Conservation (phyloP, 169 alveolate species). For the Plasmodium relictum region DNA sequence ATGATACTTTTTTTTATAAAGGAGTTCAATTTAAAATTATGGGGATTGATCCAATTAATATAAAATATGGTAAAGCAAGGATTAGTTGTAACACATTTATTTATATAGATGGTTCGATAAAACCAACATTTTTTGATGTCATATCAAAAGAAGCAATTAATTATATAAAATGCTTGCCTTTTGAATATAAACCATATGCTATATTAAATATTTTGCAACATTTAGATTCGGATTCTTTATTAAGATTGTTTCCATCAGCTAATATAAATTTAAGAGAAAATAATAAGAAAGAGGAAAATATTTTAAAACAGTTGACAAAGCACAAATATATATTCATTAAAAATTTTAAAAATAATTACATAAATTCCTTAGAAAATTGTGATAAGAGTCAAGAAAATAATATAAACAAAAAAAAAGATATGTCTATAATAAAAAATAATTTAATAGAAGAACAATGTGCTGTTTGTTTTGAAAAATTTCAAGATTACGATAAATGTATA, state of each 20-base stretch:
- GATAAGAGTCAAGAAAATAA: slow-evolving; percentile 8
- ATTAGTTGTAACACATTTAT: slow-evolving; percentile 80
- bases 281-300: slow-evolving; percentile 4
- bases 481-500: slow-evolving; percentile 76
- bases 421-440: slow-evolving; percentile 1
- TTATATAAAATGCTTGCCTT: slow-evolving; percentile 78
- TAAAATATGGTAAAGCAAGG: slow-evolving; percentile 77
- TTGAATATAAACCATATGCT: slow-evolving; percentile 81
- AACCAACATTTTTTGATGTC: slow-evolving; percentile 81
- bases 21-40: slow-evolving; percentile 83
- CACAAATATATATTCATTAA: slow-evolving; percentile 38
- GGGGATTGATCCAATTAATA: slow-evolving; percentile 80
- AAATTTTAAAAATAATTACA: slow-evolving; percentile 42
- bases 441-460: slow-evolving; percentile 80
- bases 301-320: slow-evolving; percentile 27
- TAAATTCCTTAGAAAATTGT: slow-evolving; percentile 38
- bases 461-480: slow-evolving; percentile 79
- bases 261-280: slow-evolving; percentile 53
- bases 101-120: slow-evolving; percentile 78
- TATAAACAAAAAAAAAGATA: not conserved
- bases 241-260: slow-evolving; percentile 80
- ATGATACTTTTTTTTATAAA: slow-evolving; percentile 81
- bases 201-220: slow-evolving; percentile 80
- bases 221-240: slow-evolving; percentile 79
- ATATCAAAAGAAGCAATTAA: slow-evolving; percentile 78